phyloP scores from a whole-genome alignment of 2,329 filamentous ascomycete species.

The Grosmannia penicillata region DNA sequence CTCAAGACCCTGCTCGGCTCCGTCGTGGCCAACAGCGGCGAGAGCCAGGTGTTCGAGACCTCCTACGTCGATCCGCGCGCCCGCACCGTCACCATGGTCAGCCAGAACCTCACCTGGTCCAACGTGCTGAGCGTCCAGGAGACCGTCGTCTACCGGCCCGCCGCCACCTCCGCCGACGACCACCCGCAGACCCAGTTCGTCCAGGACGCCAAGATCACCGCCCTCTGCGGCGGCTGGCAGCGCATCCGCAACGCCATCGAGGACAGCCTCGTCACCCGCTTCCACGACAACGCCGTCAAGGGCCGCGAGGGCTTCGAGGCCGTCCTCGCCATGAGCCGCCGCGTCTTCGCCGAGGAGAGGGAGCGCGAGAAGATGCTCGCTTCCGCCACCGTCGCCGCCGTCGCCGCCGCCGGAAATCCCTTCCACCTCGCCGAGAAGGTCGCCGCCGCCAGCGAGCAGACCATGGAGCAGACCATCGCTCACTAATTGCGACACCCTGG shows the following conservation, averaged over 20 bases:
- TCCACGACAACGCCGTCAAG: slow-evolving; percentile 80
- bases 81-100: slow-evolving; percentile 92
- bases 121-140: slow-evolving; percentile 87
- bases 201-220: slow-evolving; percentile 86
- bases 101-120: slow-evolving; percentile 83
- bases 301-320: slow-evolving; percentile 91
- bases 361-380: slow-evolving; percentile 33
- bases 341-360: slow-evolving; percentile 82
- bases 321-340: slow-evolving; percentile 82
- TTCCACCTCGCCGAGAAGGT: slow-evolving; percentile 3
- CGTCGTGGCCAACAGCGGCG: slow-evolving; percentile 41
- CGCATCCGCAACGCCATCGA: slow-evolving; percentile 94
- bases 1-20: slow-evolving; percentile 62
- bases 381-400: slow-evolving; percentile 9
- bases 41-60: slow-evolving; percentile 84
- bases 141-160: slow-evolving; percentile 72
- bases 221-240: slow-evolving; percentile 91
- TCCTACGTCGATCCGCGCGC: slow-evolving; percentile 77
- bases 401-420: slow-evolving; percentile 10
- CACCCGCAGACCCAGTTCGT: slow-evolving; percentile 57
- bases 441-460: too few species aligned
- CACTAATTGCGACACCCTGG: not conserved
- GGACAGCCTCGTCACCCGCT: slow-evolving; percentile 72
- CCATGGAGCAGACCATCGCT: not conserved
- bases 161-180: slow-evolving; percentile 8